A percentile compares a stretch with the other conserved stretches of the same genome.
These are phyloP conservation scores for Lotus japonicus DNA, from an alignment of 306 rosid species.

Conservation along the genomic window DNA sequence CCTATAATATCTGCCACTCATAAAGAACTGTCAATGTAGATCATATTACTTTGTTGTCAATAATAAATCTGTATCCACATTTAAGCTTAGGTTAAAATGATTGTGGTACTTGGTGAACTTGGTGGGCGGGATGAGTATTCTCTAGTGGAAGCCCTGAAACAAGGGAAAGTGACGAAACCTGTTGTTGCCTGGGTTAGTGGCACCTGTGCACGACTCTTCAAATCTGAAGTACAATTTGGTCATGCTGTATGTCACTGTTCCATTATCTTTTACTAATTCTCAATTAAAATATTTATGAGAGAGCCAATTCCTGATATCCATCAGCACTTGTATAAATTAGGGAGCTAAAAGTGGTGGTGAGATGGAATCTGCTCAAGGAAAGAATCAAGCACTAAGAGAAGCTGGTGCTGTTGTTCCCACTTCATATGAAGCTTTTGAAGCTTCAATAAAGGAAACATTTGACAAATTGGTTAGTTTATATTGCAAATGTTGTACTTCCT, in stretches of 20 bases:
- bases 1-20: not conserved
- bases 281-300: not conserved
- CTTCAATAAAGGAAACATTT: slow-evolving; percentile 61
- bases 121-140: slow-evolving; percentile 94
- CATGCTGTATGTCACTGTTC: slow-evolving; percentile 68
- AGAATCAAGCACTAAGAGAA: slow-evolving; percentile 76
- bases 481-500: not conserved
- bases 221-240: slow-evolving; percentile 92
- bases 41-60: not conserved
- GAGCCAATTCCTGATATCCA: slow-evolving; percentile 7
- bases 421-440: slow-evolving; percentile 73
- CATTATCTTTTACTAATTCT: not conserved
- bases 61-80: slow-evolving; percentile 14
- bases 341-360: slow-evolving; percentile 97
- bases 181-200: slow-evolving; percentile 98
- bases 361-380: slow-evolving; percentile 86
- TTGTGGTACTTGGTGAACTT: slow-evolving; percentile 90
- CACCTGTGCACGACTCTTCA: slow-evolving; percentile 88
- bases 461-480: slow-evolving; percentile 60
- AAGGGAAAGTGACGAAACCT: slow-evolving; percentile 82
- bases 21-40: not conserved
- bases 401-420: slow-evolving; percentile 94
- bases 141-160: slow-evolving; percentile 77
- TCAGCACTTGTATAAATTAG: slow-evolving; percentile 32
- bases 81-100: slow-evolving; percentile 62